A percentile compares a stretch with the other conserved stretches of the same genome.
Evolutionary conservation across 2,329 filamentous ascomycete genomes (phyloP).

Genomic region (Fusarium avenaceum): DNA sequence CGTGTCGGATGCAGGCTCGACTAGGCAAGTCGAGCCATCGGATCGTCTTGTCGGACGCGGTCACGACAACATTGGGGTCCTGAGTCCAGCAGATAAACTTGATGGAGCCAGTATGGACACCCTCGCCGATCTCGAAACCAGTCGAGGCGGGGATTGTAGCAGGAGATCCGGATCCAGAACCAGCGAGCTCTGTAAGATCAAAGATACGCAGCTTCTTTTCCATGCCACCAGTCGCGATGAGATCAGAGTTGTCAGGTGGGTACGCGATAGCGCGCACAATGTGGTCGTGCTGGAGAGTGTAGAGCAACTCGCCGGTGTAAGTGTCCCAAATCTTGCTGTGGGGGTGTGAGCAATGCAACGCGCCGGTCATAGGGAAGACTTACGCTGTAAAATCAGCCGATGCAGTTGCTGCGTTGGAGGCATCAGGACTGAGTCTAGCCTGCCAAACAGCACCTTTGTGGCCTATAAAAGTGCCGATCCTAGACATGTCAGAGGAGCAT

Average conservation of each 20-base stretch:
- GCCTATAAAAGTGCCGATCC: conserved; percentile 97
- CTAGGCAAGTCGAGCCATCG: conserved; percentile 94
- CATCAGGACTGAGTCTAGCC: conserved; percentile 89
- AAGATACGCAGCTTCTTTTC: conserved; percentile 98
- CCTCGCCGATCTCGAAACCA: conserved; percentile 88
- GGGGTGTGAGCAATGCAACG: conserved; percentile 48
- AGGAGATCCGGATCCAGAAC: conserved; percentile 56
- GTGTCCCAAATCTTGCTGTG: conserved; percentile 97
- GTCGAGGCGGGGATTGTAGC: conserved; percentile 69
- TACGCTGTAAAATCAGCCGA: conserved; percentile 97
- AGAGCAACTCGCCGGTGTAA: conserved; percentile 88
- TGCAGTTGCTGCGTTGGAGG: conserved; percentile 88
- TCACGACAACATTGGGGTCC: conserved; percentile 89
- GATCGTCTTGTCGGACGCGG: conserved; percentile 90
- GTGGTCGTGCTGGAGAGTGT: conserved; percentile 90
- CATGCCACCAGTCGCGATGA: conserved; percentile 92
- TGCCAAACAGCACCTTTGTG: conserved; percentile 99
- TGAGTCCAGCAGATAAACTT: conserved; percentile 96
- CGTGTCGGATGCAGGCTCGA: conserved; percentile 79
- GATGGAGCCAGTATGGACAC: conserved; percentile 87
- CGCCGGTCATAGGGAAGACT: conserved; percentile 50
- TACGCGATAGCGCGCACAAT: conserved; percentile 96
- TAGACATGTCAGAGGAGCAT: conserved; percentile 55
- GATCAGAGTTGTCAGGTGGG: conserved; percentile 82
- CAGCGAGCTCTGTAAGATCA: conserved; percentile 76